phyloP scores from a whole-genome alignment of 805 yeast genomes.

The Ascoidea asiatica region DNA sequence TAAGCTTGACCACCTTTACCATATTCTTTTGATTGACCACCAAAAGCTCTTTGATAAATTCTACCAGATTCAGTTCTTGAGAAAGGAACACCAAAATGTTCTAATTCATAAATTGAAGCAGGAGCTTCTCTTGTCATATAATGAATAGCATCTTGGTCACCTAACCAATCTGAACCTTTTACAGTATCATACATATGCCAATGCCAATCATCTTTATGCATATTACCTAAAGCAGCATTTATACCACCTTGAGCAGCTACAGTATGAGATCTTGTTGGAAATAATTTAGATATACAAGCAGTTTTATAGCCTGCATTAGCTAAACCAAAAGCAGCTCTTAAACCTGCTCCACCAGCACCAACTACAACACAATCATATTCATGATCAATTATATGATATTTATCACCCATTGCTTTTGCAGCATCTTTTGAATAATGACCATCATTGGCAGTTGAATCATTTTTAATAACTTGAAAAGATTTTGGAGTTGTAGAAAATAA shows the following conservation, averaged over 20 bases:
- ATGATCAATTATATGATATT: constrained; percentile 90
- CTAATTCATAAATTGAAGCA: constrained; percentile 86
- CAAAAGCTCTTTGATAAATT: constrained; percentile 97
- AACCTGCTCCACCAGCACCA: constrained; percentile 99
- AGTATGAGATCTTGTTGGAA: constrained; percentile 97
- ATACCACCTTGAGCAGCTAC: constrained; percentile 99
- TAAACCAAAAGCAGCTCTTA: constrained; percentile 95
- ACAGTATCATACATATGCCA: constrained; percentile 99
- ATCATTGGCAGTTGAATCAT: constrained; percentile 19
- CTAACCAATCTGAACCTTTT: constrained; percentile 98
- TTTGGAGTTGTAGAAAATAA: constrained; percentile 17
- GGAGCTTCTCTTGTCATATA: constrained; percentile 99
- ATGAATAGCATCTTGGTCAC: constrained; percentile 98
- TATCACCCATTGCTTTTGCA: constrained; percentile 40
- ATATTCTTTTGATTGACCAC: constrained; percentile 90
- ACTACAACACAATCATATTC: constrained; percentile 96
- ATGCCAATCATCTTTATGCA: constrained; percentile 98
- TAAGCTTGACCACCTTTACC: constrained; percentile 99
- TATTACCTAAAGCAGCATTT: constrained; percentile 96
- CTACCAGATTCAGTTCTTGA: constrained; percentile 94
- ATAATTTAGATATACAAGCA: constrained; percentile 91
- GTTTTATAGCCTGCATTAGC: constrained; percentile 96
- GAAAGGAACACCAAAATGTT: constrained; percentile 97
- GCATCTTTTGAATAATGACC: constrained; percentile 37
- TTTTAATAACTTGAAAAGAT: constrained; percentile 17